Conservation (phyloP, 768 basidiomycete species). For the Terana coerulea region DNA sequence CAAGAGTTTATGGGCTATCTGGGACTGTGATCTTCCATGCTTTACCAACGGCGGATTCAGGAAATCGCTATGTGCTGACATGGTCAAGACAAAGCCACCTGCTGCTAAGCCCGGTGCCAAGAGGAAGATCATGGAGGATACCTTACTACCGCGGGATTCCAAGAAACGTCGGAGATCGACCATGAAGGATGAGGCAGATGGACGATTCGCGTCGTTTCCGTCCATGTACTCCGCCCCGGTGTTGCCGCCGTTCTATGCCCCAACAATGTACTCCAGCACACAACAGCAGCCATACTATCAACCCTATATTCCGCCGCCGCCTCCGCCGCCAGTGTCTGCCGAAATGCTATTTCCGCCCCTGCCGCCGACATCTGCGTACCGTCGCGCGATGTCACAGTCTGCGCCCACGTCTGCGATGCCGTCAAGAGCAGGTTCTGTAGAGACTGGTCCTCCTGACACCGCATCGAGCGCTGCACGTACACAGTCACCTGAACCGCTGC, state of each 20-base stretch:
- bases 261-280: constrained; percentile 35
- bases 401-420: neutral
- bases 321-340: constrained; percentile 40
- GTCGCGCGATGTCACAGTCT: constrained; percentile 14
- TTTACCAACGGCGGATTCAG: constrained; percentile 82
- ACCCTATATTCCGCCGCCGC: constrained; percentile 41
- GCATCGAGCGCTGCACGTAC: neutral
- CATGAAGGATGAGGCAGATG: constrained; percentile 13
- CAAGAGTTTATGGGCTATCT: constrained; percentile 85
- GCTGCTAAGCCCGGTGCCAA: constrained; percentile 31
- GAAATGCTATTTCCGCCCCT: constrained; percentile 75
- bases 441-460: neutral
- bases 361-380: constrained; percentile 47
- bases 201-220: constrained; percentile 6
- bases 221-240: constrained; percentile 21
- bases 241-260: constrained; percentile 27
- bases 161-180: constrained; percentile 29
- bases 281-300: constrained; percentile 78
- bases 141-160: constrained; percentile 18
- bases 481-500: constrained; percentile 1
- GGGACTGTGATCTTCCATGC: constrained; percentile 76
- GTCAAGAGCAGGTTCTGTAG: constrained; percentile 9
- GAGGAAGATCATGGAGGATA: constrained; percentile 25
- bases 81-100: constrained; percentile 32
- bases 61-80: constrained; percentile 48